Conservation (phyloP, 352 stramenopile genomes). For the Phytophthora chlamydospora region DNA sequence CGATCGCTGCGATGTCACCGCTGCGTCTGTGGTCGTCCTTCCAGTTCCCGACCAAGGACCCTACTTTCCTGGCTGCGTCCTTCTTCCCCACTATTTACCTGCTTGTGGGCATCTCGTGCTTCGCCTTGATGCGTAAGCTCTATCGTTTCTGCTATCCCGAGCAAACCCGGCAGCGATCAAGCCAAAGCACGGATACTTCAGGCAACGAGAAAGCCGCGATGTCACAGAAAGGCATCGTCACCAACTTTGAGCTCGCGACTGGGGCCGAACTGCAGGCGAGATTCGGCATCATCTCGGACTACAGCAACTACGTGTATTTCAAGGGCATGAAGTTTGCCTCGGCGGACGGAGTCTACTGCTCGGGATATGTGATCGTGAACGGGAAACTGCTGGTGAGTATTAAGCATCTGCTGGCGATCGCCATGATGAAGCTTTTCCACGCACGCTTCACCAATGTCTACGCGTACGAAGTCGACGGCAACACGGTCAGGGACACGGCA, state of each 20-base stretch:
- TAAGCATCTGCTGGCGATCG: constrained; percentile 22
- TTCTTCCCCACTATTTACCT: constrained; percentile 32
- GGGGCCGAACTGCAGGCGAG: constrained; percentile 29
- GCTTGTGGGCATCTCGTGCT: constrained; percentile 4
- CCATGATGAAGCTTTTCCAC: constrained; percentile 28
- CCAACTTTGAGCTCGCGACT: constrained; percentile 38
- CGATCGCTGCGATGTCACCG: constrained; percentile 21
- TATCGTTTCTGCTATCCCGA: constrained; percentile 22
- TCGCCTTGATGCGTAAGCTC: constrained; percentile 25
- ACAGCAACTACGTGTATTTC: constrained; percentile 43
- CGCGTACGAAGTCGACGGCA: constrained; percentile 29
- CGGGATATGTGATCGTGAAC: constrained; percentile 45
- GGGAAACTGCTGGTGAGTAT: constrained; percentile 36
- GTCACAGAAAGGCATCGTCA: constrained; percentile 21
- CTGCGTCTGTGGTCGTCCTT: constrained; percentile 36
- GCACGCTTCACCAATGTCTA: constrained; percentile 19
- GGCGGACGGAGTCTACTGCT: constrained; percentile 42
- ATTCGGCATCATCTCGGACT: constrained; percentile 44
- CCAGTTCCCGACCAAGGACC: constrained; percentile 24
- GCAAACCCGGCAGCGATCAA: constrained; percentile 5
- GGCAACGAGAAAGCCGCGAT: constrained; percentile 16
- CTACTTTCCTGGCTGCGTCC: constrained; percentile 19
- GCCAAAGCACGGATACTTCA: constrained; percentile 14
- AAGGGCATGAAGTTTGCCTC: constrained; percentile 50
- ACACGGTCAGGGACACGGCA: constrained; percentile 27